These are phyloP conservation scores for Magnaporthiopsis incrustans DNA, from an alignment of 2,329 filamentous ascomycete genomes.

Conservation along the genomic window DNA sequence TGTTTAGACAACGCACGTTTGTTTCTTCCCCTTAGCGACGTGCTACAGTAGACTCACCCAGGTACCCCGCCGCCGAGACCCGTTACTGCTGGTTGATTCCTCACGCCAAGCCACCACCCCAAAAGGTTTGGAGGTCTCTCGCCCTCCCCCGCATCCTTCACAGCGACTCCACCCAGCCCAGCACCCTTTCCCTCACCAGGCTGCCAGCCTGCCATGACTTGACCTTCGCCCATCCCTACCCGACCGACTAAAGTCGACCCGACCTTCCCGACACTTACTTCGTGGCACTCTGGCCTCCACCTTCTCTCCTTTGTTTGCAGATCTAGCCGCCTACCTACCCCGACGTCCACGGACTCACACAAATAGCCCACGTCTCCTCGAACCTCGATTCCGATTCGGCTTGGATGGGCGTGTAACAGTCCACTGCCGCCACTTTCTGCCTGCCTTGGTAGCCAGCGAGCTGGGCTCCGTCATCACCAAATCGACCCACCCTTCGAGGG, in stretches of 20 bases:
- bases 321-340: not conserved
- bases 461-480: not conserved
- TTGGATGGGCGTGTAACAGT: not conserved
- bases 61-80: too few relatives aligned
- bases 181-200: not conserved
- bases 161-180: not conserved
- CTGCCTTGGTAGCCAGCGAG: not conserved
- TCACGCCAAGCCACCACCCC: too few relatives aligned
- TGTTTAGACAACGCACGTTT: too few relatives aligned
- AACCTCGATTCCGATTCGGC: not conserved
- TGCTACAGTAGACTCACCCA: too few relatives aligned
- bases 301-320: not conserved
- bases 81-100: too few relatives aligned
- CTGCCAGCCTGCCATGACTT: not conserved
- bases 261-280: not conserved
- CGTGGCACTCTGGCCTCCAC: not conserved
- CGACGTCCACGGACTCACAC: not conserved
- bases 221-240: not conserved
- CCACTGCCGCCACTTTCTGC: not conserved
- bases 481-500: not conserved
- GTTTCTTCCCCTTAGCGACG: too few relatives aligned
- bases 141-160: not conserved
- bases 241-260: not conserved
- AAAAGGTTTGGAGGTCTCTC: too few relatives aligned
- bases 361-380: not conserved